These are phyloP conservation scores for Globisporangium viniferum DNA, from an alignment of 352 stramenopile species.

Conservation along the genomic window DNA sequence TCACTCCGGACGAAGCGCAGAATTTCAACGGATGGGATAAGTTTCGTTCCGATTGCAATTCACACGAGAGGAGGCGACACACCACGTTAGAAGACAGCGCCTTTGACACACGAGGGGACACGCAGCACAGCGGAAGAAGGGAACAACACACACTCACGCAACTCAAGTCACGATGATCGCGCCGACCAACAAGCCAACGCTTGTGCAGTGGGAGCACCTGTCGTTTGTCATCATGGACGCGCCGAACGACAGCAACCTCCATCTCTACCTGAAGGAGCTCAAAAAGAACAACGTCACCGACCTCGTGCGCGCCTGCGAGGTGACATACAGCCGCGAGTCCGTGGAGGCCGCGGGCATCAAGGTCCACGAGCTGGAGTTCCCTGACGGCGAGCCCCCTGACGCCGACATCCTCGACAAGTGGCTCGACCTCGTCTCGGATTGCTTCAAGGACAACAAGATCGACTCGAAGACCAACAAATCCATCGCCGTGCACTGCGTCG, in stretches of 20 bases:
- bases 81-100: slow-evolving; percentile 6
- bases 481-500: slow-evolving; percentile 98
- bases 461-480: slow-evolving; percentile 75
- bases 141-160: slow-evolving; percentile 1
- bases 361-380: slow-evolving; percentile 95
- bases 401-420: slow-evolving; percentile 92
- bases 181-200: slow-evolving; percentile 81
- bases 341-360: slow-evolving; percentile 93
- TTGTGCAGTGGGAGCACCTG: slow-evolving; percentile 89
- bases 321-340: slow-evolving; percentile 90
- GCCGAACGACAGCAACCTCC: slow-evolving; percentile 94
- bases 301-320: slow-evolving; percentile 95
- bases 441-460: slow-evolving; percentile 87
- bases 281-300: slow-evolving; percentile 95
- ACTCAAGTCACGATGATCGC: slow-evolving; percentile 55
- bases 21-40: slow-evolving; percentile 44
- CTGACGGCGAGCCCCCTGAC: slow-evolving; percentile 93
- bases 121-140: slow-evolving; percentile 1
- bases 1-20: slow-evolving; percentile 19
- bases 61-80: slow-evolving; percentile 22
- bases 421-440: slow-evolving; percentile 93
- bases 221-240: slow-evolving; percentile 98
- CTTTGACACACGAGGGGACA: slow-evolving; percentile 7
- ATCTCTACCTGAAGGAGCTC: slow-evolving; percentile 97
- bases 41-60: slow-evolving; percentile 23